Conservation (phyloP, 352 stramenopile species). For the Pythium biforme region DNA sequence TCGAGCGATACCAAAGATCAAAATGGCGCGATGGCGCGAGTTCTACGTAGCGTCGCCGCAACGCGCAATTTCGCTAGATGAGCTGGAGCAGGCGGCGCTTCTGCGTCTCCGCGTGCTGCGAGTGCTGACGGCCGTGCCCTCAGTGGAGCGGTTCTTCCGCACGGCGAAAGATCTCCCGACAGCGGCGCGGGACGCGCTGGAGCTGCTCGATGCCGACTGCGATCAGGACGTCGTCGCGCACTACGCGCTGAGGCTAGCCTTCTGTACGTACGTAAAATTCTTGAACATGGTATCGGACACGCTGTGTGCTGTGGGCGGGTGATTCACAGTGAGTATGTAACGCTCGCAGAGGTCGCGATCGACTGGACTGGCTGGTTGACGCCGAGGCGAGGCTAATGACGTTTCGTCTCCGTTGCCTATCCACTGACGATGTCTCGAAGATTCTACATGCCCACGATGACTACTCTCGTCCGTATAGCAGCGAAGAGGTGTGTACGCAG, state of each 20-base stretch:
- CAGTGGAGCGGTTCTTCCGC: conserved; percentile 1
- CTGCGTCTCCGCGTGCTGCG: conserved; percentile 61
- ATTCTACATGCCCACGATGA: conserved; percentile 24
- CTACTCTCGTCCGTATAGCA: not conserved
- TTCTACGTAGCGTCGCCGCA: conserved; percentile 88
- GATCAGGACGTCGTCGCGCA: conserved; percentile 21
- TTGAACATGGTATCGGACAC: not conserved
- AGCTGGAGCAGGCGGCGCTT: conserved; percentile 90
- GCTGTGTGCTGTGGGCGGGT: not conserved
- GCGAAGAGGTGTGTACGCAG: not conserved
- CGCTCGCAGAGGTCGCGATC: conserved; percentile 30
- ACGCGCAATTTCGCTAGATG: conserved; percentile 90
- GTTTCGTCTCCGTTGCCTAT: not conserved
- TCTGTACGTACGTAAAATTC: conserved; percentile 23
- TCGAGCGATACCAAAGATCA: not conserved
- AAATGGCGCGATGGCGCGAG: conserved; percentile 10
- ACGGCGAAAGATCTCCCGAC: conserved; percentile 18
- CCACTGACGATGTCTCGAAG: not conserved
- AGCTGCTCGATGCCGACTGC: conserved; percentile 12
- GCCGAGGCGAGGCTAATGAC: conserved; percentile 29
- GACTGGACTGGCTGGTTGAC: conserved; percentile 56
- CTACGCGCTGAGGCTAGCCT: conserved; percentile 25
- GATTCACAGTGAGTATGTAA: not conserved
- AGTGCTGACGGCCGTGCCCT: conserved; percentile 12
- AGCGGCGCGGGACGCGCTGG: conserved; percentile 5